These are phyloP conservation scores for Beauveria bassiana DNA, from an alignment of 2,329 filamentous ascomycete species.

Conservation along the genomic window DNA sequence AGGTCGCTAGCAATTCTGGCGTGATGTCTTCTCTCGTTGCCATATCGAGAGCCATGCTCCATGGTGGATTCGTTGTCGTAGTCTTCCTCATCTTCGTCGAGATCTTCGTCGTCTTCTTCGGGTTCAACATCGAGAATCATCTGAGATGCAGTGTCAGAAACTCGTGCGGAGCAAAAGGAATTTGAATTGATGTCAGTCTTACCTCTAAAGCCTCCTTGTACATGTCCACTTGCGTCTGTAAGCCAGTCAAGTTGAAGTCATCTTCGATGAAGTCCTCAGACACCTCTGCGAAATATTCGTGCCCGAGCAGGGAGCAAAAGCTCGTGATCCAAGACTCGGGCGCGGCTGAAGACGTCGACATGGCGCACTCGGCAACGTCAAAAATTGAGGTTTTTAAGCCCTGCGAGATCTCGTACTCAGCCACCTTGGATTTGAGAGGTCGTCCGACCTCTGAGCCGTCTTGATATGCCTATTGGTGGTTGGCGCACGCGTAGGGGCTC, in stretches of 20 bases:
- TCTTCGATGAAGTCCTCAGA: conserved; percentile 99
- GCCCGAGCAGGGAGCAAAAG: conserved; percentile 89
- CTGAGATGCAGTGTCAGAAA: conserved; percentile 26
- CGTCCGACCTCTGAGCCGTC: not conserved
- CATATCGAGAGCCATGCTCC: conserved; percentile 43
- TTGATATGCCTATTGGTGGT: not conserved
- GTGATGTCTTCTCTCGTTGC: conserved; percentile 65
- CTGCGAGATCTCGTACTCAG: not conserved
- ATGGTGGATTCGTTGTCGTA: conserved; percentile 59
- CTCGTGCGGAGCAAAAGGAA: not conserved
- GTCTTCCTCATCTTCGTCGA: conserved; percentile 70
- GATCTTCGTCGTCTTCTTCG: conserved; percentile 84
- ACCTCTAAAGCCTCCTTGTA: conserved; percentile 96
- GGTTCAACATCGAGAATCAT: conserved; percentile 99
- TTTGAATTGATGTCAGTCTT: conserved; percentile 12
- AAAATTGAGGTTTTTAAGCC: not conserved
- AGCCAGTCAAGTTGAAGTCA: conserved; percentile 96
- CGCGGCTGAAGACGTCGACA: conserved; percentile 54
- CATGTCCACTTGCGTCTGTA: conserved; percentile 93
- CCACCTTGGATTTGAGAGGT: not conserved
- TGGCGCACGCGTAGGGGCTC: conserved; percentile 2
- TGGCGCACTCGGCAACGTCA: conserved; percentile 20
- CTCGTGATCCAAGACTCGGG: conserved; percentile 96
- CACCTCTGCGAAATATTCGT: conserved; percentile 98
- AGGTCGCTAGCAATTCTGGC: conserved; percentile 85